These are phyloP conservation scores for Tetracentron sinense DNA, from an alignment of 164 flowering plant species.

Conservation along the genomic window DNA sequence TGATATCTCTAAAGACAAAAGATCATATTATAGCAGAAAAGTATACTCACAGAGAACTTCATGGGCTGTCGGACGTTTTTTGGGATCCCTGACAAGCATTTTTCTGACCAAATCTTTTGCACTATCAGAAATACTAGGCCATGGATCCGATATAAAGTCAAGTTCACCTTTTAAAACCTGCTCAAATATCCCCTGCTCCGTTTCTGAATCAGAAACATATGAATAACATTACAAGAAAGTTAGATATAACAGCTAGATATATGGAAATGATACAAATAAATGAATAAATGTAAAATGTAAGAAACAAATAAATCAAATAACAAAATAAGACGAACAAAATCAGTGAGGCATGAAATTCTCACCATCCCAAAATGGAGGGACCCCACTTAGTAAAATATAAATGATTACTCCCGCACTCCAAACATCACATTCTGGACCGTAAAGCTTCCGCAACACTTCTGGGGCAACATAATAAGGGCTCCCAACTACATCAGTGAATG, in stretches of 20 bases:
- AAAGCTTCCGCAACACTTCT: too few relatives aligned
- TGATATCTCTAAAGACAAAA: neutral
- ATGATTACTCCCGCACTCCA: too few relatives aligned
- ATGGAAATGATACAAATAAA: neutral
- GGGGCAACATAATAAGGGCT: slow-evolving; percentile 81
- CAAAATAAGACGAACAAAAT: neutral
- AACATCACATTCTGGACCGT: slow-evolving; percentile 69
- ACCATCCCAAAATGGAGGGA: slow-evolving; percentile 93
- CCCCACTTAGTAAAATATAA: too few relatives aligned
- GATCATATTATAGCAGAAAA: neutral
- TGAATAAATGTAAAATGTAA: neutral
- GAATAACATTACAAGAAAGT: slow-evolving; percentile 1
- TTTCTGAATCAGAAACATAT: slow-evolving; percentile 38
- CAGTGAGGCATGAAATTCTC: slow-evolving; percentile 13
- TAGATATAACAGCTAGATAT: slow-evolving; percentile 2
- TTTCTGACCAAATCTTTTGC: slow-evolving; percentile 72
- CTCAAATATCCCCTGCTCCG: slow-evolving; percentile 82
- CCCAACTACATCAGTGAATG: slow-evolving; percentile 68
- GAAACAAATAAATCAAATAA: too few relatives aligned
- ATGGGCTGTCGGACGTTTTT: slow-evolving; percentile 62
- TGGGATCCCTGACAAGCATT: slow-evolving; percentile 77
- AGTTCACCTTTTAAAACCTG: too few relatives aligned
- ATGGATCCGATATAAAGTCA: slow-evolving; percentile 71
- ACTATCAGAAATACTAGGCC: slow-evolving; percentile 72
- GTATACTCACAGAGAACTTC: slow-evolving; percentile 56